Evolutionary conservation across 306 rosid genomes (phyloP), one percentile per base, ranked within the genome.

Genomic region (Lathyrus aphaca): DNA sequence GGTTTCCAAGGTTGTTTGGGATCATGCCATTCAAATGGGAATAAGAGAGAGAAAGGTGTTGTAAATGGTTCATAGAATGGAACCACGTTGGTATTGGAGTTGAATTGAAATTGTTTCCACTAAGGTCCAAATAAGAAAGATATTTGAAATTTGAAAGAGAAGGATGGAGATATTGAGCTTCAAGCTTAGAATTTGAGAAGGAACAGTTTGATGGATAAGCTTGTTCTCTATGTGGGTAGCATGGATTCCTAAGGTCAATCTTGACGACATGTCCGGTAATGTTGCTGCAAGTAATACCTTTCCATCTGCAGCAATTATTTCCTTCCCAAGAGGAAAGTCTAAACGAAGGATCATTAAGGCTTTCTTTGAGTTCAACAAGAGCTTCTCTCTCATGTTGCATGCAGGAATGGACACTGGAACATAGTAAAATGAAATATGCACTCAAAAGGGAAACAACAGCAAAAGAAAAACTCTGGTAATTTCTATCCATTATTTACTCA

Each of bases 81-180:
- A 77, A 14, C 37, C 30, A 69, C 27, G 1, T 49, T 17, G 81
- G 81, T 9, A 77, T 62, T 5, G 50, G 13, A 11, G 32, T 69
- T 2, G 35, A 53, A 29, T 30, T 18, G 5, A 77, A 77, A 5
- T 3, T 18, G 39, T 77, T 77, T 30, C 81, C 76, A 69, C 76
- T 53, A 27, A 77, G 56, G 37, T 77, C 81, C 64, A 77, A 63
- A 44, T 69, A 43, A 53, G 5, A 69, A 30, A 77, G 59, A 43
- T 77, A 14, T 54, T 53, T 44, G 12, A 69, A 57, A 8, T 42
- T 39, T 5, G 35, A 6, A 8, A 77, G 13, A 43, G 81, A 77
- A 42, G 67, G 59, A 45, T 53, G 9, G 18, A 64, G 0, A 21
- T 12, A 10, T 23, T 13, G 75, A 40, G 80, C 17, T 50, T 38